Percentiles rank a stretch among this genome's conserved stretches.
Evolutionary conservation across 352 stramenopile genomes (phyloP).

Genomic region (Pythium brassicae): DNA sequence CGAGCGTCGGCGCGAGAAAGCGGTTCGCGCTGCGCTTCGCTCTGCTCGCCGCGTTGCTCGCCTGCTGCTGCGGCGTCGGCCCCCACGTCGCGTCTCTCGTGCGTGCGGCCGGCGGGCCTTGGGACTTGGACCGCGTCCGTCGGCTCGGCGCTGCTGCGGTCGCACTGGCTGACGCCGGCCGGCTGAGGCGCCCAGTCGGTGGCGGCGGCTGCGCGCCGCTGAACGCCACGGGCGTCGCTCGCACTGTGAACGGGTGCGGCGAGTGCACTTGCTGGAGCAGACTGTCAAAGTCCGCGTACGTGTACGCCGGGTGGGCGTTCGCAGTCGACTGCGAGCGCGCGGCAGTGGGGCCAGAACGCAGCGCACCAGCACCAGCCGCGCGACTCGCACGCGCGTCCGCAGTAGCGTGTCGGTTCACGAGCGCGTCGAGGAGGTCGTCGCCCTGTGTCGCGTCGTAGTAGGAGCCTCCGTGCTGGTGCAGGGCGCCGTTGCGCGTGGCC

Average conservation of each 20-base stretch:
- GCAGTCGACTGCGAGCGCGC: not conserved
- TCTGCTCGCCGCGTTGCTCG: not conserved
- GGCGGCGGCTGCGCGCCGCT: constrained; percentile 7
- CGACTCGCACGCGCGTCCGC: no score
- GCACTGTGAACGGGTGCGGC: constrained; percentile 21
- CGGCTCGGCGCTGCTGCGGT: not conserved
- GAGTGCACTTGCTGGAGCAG: constrained; percentile 28
- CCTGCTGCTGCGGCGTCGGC: no score
- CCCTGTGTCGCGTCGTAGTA: no score
- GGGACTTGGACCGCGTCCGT: constrained; percentile 14
- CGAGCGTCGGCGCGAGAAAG: constrained; percentile 64
- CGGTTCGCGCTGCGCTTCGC: constrained; percentile 33
- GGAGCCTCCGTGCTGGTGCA: no score
- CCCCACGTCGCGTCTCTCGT: not conserved
- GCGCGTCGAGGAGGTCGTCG: constrained; percentile 40
- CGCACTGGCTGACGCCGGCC: not conserved
- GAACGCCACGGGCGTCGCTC: constrained; percentile 12
- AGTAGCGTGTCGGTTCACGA: constrained; percentile 13
- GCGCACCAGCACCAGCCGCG: not conserved
- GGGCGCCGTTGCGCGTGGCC: not conserved
- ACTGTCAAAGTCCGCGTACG: constrained; percentile 37
- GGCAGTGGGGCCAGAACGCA: not conserved
- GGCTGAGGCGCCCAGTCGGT: not conserved
- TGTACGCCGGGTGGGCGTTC: not conserved
- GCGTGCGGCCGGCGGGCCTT: constrained; percentile 7